A percentile compares a stretch with the other conserved stretches of the same genome.
phyloP scores from a whole-genome alignment of 257 asterid species.

The Scutellaria minor region DNA sequence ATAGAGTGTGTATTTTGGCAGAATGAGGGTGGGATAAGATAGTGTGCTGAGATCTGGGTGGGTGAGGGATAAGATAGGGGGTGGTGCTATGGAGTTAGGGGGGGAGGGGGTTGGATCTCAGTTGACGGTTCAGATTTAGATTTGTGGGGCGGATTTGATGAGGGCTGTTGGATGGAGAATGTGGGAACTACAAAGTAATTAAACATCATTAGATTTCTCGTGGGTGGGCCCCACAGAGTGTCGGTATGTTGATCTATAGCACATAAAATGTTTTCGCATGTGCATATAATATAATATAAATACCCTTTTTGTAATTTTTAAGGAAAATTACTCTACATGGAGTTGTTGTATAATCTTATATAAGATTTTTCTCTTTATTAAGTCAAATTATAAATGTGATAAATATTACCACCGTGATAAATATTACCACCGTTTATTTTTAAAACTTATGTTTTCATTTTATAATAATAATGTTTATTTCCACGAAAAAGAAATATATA shows the following conservation, averaged over 20 bases:
- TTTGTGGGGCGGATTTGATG: constrained; percentile 37
- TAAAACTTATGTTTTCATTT: no score
- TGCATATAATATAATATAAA: no score
- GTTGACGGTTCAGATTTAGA: constrained; percentile 65
- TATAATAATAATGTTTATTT: no score
- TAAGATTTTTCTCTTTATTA: no score
- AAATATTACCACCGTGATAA: no score
- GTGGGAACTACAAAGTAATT: constrained; percentile 10
- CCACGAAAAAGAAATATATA: no score
- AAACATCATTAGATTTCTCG: constrained; percentile 29
- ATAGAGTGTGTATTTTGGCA: constrained; percentile 2
- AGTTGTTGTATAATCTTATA: no score
- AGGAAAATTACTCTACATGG: no score
- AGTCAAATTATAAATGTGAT: no score
- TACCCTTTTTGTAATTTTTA: no score
- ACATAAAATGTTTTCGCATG: no score
- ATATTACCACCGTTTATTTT: no score
- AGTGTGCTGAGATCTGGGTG: neutral
- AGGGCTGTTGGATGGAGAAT: constrained; percentile 41
- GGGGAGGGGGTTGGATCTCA: constrained; percentile 47
- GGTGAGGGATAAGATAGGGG: constrained; percentile 19
- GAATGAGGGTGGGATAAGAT: constrained; percentile 10
- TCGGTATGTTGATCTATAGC: constrained; percentile 43
- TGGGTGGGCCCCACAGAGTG: constrained; percentile 39
- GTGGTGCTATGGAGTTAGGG: neutral